A percentile compares a stretch with the other conserved stretches of the same genome.
Conservation (phyloP, 1,284 basidiomycete species). For the Ceratobasidium sp. region DNA sequence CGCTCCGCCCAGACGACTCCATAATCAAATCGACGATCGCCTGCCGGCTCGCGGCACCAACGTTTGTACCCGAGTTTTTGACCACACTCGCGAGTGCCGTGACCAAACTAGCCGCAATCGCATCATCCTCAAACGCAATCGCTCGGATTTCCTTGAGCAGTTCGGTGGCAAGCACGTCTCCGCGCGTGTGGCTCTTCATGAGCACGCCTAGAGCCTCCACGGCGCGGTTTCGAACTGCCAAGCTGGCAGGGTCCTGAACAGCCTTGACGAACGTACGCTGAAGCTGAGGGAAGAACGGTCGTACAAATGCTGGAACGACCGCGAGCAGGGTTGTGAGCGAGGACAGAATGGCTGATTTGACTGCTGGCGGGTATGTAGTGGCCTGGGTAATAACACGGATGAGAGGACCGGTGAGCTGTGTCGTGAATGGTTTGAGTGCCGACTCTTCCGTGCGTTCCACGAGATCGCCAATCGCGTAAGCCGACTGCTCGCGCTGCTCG, state of each 20-base stretch:
- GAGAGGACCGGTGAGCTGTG: constrained; percentile 95
- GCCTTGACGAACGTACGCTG: constrained; percentile 98
- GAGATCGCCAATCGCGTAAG: constrained; percentile 93
- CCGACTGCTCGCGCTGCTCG: constrained; percentile 91
- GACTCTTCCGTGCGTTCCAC: constrained; percentile 89
- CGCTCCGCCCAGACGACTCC: constrained; percentile 77
- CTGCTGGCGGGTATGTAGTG: constrained; percentile 86
- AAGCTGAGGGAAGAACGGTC: constrained; percentile 98
- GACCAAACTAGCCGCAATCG: constrained; percentile 79
- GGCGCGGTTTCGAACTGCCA: constrained; percentile 83
- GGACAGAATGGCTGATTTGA: constrained; percentile 88
- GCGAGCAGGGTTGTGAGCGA: constrained; percentile 86
- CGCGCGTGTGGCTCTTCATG: constrained; percentile 89
- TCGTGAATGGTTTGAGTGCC: constrained; percentile 95
- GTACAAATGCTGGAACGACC: constrained; percentile 88
- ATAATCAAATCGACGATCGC: constrained; percentile 78
- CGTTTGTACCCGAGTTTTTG: constrained; percentile 74
- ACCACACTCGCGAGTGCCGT: constrained; percentile 84
- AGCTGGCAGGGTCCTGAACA: constrained; percentile 81
- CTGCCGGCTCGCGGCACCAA: constrained; percentile 80
- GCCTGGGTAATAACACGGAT: constrained; percentile 93
- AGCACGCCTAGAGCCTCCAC: constrained; percentile 88
- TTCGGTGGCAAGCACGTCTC: constrained; percentile 90
- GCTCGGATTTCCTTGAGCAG: constrained; percentile 62
- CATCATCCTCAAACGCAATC: constrained; percentile 69